A percentile compares a stretch with the other conserved stretches of the same genome.
These are phyloP conservation scores for Coemansia furcata DNA, from an alignment of 192 early-diverging fungal genomes.

Conservation along the genomic window DNA sequence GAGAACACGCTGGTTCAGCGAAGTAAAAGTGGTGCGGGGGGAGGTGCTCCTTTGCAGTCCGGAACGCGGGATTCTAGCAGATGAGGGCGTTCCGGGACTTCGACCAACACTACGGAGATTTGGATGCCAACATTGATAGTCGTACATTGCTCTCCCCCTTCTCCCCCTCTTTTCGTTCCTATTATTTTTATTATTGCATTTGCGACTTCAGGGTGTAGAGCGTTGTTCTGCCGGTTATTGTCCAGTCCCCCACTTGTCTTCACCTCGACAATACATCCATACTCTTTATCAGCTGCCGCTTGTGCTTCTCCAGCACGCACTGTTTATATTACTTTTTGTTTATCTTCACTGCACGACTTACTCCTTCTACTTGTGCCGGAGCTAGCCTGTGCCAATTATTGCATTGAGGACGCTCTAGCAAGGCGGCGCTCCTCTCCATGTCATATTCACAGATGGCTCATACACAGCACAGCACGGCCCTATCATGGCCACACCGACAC, in stretches of 20 bases:
- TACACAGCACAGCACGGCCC: conserved; percentile 10
- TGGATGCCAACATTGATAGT: not conserved
- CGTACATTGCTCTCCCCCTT: not conserved
- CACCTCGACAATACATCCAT: not conserved
- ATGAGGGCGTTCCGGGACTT: not conserved
- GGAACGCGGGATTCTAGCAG: not conserved
- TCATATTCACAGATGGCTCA: conserved; percentile 31
- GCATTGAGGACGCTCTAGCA: conserved; percentile 3
- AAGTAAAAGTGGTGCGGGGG: not conserved
- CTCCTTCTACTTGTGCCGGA: not conserved
- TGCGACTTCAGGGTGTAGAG: not conserved
- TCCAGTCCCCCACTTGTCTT: not conserved
- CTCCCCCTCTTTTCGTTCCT: not conserved
- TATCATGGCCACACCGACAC: conserved; percentile 21
- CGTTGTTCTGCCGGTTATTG: not conserved
- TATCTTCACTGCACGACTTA: not conserved
- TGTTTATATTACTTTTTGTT: not conserved
- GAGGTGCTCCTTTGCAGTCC: not conserved
- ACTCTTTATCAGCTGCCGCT: not conserved
- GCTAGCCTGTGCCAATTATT: not conserved
- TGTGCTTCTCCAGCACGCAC: not conserved
- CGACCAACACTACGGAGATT: not conserved
- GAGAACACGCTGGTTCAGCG: not conserved
- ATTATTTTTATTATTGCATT: conserved; percentile 4
- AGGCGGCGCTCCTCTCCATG: conserved; percentile 14